Conservation (phyloP, 139 green algal genomes). For the Chlamydomonas eustigma region DNA sequence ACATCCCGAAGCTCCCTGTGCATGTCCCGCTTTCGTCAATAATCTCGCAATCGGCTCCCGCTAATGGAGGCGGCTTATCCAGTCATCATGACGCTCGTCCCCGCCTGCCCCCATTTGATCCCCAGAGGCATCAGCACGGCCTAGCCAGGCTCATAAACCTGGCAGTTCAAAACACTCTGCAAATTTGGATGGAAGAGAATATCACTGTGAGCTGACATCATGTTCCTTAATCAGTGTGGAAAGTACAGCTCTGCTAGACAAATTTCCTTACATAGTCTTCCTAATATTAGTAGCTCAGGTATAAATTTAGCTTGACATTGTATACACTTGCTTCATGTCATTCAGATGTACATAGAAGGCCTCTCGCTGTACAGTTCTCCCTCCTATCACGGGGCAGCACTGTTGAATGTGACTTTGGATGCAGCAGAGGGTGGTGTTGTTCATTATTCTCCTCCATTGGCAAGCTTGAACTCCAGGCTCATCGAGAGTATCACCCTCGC, state of each 20-base stretch:
- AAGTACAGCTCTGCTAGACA: too few relatives aligned
- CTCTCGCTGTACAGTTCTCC: slow-evolving; percentile 12
- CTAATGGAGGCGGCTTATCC: too few relatives aligned
- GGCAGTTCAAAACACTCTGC: background rate
- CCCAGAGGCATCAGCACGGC: background rate
- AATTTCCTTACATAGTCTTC: too few relatives aligned
- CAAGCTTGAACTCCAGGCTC: background rate
- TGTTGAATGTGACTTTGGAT: background rate
- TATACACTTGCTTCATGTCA: too few relatives aligned
- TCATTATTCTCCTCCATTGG: slow-evolving; percentile 8
- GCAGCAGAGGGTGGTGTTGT: background rate
- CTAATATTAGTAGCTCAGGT: too few relatives aligned
- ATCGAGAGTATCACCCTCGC: slow-evolving; percentile 9
- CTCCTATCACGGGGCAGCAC: background rate
- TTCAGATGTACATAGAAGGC: slow-evolving; percentile 19
- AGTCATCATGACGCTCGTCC: too few relatives aligned
- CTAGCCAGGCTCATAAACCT: background rate
- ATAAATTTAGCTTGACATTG: too few relatives aligned
- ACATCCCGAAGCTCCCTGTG: too few relatives aligned
- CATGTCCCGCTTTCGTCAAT: too few relatives aligned
- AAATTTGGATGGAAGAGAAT: background rate
- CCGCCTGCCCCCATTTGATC: too few relatives aligned
- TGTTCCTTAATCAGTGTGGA: too few relatives aligned
- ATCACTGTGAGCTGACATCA: background rate
- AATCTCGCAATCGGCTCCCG: too few relatives aligned